Evolutionary conservation across 148 eudicot genomes (phyloP).

Genomic region (Nepenthes mirabilis): DNA sequence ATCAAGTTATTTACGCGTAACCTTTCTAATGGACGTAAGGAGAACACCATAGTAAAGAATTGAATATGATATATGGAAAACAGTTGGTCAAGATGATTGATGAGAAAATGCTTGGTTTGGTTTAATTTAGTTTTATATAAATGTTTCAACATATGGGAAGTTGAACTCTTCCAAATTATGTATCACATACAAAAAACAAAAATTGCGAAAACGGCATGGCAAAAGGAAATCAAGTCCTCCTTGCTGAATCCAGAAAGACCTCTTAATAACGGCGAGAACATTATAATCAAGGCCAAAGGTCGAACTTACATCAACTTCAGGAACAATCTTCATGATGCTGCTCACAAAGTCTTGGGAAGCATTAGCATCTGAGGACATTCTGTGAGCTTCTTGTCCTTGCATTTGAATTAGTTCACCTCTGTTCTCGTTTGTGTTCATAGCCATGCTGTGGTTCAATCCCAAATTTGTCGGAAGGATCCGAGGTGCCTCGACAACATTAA

Average conservation of each 20-base stretch:
- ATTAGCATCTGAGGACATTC: conserved; percentile 34
- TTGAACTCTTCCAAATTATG: neutral
- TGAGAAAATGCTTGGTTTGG: too few relatives aligned
- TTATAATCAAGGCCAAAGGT: neutral
- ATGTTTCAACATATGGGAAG: neutral
- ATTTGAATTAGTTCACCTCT: conserved; percentile 24
- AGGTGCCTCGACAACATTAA: conserved; percentile 45
- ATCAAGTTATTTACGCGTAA: too few relatives aligned
- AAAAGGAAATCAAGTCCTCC: too few relatives aligned
- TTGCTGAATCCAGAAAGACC: too few relatives aligned
- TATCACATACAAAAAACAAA: too few relatives aligned
- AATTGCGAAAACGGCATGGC: too few relatives aligned
- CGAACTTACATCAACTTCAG: conserved; percentile 89
- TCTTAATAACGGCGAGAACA: too few relatives aligned
- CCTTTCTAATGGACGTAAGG: too few relatives aligned
- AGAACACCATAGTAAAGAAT: too few relatives aligned
- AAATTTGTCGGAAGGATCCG: conserved; percentile 39
- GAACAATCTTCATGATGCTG: conserved; percentile 97
- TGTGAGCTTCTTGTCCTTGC: conserved; percentile 33
- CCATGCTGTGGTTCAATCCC: conserved; percentile 18
- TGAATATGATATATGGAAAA: too few relatives aligned
- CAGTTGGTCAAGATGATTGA: too few relatives aligned
- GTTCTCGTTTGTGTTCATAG: conserved; percentile 19
- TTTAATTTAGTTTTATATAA: too few relatives aligned
- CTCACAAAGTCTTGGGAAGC: conserved; percentile 64